phyloP scores from a whole-genome alignment of 495 filamentous ascomycete genomes.

The Pseudevernia furfuracea region DNA sequence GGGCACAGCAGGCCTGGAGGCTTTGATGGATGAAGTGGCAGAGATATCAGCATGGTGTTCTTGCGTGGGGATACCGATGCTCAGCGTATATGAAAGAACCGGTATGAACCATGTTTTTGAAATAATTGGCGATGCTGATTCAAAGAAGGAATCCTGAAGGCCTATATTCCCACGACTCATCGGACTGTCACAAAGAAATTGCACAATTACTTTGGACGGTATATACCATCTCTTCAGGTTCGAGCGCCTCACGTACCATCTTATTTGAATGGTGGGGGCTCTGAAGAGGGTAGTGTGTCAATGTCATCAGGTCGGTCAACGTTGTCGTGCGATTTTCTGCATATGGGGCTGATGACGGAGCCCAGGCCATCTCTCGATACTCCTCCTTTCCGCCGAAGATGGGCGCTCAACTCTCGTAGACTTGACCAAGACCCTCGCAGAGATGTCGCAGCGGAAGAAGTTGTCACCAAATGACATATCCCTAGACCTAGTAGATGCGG shows the following conservation, averaged over 20 bases:
- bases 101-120: constrained; percentile 44
- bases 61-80: constrained; percentile 70
- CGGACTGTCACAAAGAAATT: constrained; percentile 64
- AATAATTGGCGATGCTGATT: constrained; percentile 14
- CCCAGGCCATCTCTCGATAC: constrained; percentile 56
- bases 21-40: constrained; percentile 78
- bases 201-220: constrained; percentile 68
- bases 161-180: constrained; percentile 70
- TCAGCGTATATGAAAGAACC: constrained; percentile 86
- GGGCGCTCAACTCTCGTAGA: constrained; percentile 90
- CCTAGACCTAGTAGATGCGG: constrained; percentile 79
- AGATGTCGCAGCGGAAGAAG: constrained; percentile 89
- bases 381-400: constrained; percentile 83
- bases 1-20: constrained; percentile 61
- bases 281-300: constrained; percentile 2
- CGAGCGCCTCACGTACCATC: constrained; percentile 66
- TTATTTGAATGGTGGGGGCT: constrained; percentile 35
- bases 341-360: constrained; percentile 13
- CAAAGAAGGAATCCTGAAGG: constrained; percentile 69
- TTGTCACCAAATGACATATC: constrained; percentile 71
- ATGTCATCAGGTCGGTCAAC: not conserved
- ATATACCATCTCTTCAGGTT: constrained; percentile 59
- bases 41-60: constrained; percentile 90
- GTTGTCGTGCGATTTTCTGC: constrained; percentile 17
- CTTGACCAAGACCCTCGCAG: constrained; percentile 85